Conservation (phyloP, 129 eudicot species). For the sunflower (Helianthus annuus) region DNA sequence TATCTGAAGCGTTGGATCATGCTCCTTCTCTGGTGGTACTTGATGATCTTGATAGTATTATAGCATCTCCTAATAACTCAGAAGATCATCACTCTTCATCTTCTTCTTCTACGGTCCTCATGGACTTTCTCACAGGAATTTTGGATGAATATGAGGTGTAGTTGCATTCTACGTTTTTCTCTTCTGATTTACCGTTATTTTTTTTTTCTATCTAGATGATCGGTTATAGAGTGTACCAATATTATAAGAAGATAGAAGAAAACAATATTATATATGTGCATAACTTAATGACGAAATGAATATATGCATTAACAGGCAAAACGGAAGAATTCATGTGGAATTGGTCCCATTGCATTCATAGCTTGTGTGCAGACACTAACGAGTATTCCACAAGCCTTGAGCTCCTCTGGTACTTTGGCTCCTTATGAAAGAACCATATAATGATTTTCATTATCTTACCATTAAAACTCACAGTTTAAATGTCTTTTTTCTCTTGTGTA, state of each 20-base stretch:
- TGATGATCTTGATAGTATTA: slow-evolving; percentile 93
- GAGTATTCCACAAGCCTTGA: slow-evolving; percentile 80
- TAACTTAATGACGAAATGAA: slow-evolving; percentile 12
- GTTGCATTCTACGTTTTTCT: slow-evolving; percentile 12
- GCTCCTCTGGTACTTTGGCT: slow-evolving; percentile 74
- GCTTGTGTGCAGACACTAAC: slow-evolving; percentile 79
- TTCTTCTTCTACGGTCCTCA: slow-evolving; percentile 62
- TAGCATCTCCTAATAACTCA: slow-evolving; percentile 58
- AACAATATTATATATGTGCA: slow-evolving; percentile 7
- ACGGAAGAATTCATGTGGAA: slow-evolving; percentile 65
- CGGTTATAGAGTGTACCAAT: not conserved
- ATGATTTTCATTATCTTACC: not conserved
- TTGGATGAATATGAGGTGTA: slow-evolving; percentile 90
- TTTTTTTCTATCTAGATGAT: slow-evolving; percentile 6
- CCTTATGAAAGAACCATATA: slow-evolving; percentile 3
- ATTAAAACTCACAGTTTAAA: not conserved
- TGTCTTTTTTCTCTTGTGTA: slow-evolving; percentile 5
- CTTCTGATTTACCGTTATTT: slow-evolving; percentile 14
- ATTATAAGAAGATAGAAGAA: slow-evolving; percentile 1
- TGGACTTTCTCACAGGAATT: slow-evolving; percentile 67
- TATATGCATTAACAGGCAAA: slow-evolving; percentile 48
- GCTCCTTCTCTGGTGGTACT: slow-evolving; percentile 80
- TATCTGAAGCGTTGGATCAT: slow-evolving; percentile 92
- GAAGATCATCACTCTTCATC: slow-evolving; percentile 81
- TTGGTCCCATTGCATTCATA: slow-evolving; percentile 87